Evolutionary conservation across 805 yeast genomes (phyloP).

Genomic region (Saccharomycopsis vini): DNA sequence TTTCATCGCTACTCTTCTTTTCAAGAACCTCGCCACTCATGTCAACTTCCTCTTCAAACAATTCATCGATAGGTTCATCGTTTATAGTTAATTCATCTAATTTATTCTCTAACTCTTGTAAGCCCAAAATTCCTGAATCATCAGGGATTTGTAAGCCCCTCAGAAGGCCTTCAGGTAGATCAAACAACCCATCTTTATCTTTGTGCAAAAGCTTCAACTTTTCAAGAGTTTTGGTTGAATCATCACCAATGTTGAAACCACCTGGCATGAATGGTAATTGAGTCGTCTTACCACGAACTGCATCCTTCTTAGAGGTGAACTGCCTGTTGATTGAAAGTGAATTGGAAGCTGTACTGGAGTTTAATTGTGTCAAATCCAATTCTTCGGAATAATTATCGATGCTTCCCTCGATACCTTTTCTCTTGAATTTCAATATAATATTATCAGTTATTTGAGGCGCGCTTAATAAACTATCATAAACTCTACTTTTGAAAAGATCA

Average conservation of each 20-base stretch:
- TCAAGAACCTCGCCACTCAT: conserved; percentile 14
- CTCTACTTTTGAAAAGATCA: conserved; percentile 22
- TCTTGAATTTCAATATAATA: conserved; percentile 55
- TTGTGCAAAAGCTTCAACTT: conserved; percentile 43
- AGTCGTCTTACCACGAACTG: conserved; percentile 60
- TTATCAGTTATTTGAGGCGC: conserved; percentile 57
- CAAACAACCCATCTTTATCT: conserved; percentile 69
- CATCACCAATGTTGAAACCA: conserved; percentile 38
- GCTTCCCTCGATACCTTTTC: conserved; percentile 68
- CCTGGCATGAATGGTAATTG: conserved; percentile 92
- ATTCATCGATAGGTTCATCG: conserved; percentile 19
- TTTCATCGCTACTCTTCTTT: conserved; percentile 12
- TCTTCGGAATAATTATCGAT: conserved; percentile 59
- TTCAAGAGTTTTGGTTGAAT: conserved; percentile 21
- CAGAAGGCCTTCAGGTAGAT: conserved; percentile 70
- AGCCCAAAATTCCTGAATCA: conserved; percentile 4
- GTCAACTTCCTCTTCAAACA: conserved; percentile 20
- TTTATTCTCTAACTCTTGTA: conserved; percentile 23
- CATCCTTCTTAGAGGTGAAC: conserved; percentile 50
- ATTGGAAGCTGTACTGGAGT: conserved; percentile 49
- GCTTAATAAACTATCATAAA: conserved; percentile 41
- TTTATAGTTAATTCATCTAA: conserved; percentile 30
- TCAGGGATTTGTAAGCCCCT: conserved; percentile 49
- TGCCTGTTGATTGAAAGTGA: conserved; percentile 68
- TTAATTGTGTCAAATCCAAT: conserved; percentile 37